A percentile compares a stretch with the other conserved stretches of the same genome.
These are phyloP conservation scores for Chlorella sp. DNA, from an alignment of 139 green algal species.

Conservation along the genomic window DNA sequence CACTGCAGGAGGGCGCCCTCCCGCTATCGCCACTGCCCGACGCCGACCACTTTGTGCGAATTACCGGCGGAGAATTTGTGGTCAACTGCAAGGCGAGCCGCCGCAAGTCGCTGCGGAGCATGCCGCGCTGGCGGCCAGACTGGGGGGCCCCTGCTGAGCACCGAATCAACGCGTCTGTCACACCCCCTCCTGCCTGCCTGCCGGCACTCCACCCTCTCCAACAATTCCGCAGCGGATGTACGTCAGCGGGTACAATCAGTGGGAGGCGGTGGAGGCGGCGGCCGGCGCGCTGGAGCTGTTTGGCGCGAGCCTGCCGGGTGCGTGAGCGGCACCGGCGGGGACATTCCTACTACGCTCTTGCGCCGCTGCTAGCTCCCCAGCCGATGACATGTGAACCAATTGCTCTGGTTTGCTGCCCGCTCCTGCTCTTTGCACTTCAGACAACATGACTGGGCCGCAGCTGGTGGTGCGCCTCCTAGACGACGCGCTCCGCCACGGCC, in stretches of 20 bases:
- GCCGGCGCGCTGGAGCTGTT: conserved; percentile 54
- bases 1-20: no score
- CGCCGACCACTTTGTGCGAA: neutral
- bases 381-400: no score
- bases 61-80: neutral
- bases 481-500: conserved; percentile 19
- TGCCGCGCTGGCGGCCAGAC: no score
- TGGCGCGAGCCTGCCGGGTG: conserved; percentile 47
- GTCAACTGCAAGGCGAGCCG: conserved; percentile 9
- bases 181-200: no score
- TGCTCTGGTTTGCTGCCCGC: no score
- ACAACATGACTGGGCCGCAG: conserved; percentile 9
- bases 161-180: no score
- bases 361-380: no score
- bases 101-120: no score
- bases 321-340: conserved; percentile 31
- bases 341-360: conserved; percentile 4
- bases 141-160: no score
- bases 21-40: no score
- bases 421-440: neutral
- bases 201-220: no score
- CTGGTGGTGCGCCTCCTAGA: conserved; percentile 44
- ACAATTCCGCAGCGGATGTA: no score
- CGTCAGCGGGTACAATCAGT: conserved; percentile 24
- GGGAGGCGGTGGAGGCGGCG: conserved; percentile 59